These are phyloP conservation scores for Xylariaceae sp. DNA, from an alignment of 2,329 filamentous ascomycete genomes.

Conservation along the genomic window DNA sequence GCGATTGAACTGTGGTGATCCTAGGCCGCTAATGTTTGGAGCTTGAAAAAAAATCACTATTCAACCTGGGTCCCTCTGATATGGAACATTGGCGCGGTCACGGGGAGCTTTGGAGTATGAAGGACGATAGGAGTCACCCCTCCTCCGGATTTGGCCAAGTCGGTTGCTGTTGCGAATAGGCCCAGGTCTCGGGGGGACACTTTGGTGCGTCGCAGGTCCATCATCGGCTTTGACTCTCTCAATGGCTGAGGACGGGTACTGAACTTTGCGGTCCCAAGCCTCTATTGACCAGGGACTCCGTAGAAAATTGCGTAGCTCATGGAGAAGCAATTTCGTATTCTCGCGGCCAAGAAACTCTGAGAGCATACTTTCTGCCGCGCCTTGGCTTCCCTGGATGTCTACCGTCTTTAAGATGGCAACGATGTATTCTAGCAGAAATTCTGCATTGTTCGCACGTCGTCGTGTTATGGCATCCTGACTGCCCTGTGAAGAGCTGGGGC, in stretches of 20 bases:
- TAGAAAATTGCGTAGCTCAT: conserved; percentile 80
- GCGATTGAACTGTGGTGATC: background rate
- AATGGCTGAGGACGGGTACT: conserved; percentile 49
- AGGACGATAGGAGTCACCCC: conserved; percentile 27
- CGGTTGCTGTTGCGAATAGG: conserved; percentile 6
- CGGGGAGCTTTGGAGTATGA: conserved; percentile 14
- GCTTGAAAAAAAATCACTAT: background rate
- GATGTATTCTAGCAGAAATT: conserved; percentile 83
- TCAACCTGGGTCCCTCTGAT: conserved; percentile 4
- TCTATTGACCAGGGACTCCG: conserved; percentile 72
- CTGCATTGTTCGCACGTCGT: conserved; percentile 63
- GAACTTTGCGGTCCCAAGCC: conserved; percentile 77
- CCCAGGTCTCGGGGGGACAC: background rate
- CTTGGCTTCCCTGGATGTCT: conserved; percentile 73
- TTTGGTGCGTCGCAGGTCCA: background rate
- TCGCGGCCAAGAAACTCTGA: conserved; percentile 72
- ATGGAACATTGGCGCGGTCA: background rate
- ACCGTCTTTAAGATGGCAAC: conserved; percentile 77
- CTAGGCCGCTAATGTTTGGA: background rate
- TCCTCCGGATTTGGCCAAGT: conserved; percentile 10
- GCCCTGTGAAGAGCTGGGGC: conserved; percentile 23
- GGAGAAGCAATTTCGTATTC: conserved; percentile 71
- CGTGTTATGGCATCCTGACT: conserved; percentile 27
- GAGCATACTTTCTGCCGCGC: conserved; percentile 75
- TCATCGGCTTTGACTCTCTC: conserved; percentile 12